Conservation (phyloP, 345 rosid genomes). For the Linum trigynum region DNA sequence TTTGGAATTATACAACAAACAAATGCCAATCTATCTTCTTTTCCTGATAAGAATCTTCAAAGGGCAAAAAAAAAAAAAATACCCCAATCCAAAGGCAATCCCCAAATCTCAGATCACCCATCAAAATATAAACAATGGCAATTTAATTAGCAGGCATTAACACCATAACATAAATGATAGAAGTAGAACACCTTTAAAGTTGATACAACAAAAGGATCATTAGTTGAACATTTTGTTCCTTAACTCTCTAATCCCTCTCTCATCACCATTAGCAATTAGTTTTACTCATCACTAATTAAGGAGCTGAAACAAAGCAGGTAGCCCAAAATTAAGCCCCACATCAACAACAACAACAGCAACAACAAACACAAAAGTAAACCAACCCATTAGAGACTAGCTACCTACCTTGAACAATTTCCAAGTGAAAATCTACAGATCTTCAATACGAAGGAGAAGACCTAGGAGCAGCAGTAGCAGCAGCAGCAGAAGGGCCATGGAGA, state of each 20-base stretch:
- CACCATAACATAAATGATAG: no score
- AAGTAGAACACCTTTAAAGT: no score
- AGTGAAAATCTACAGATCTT: neutral
- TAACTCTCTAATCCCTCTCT: conserved; percentile 10
- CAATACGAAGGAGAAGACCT: neutral
- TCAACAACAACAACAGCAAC: neutral
- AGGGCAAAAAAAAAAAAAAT: no score
- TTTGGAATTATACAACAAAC: no score
- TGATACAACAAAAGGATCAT: no score
- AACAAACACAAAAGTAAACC: neutral
- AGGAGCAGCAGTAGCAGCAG: neutral
- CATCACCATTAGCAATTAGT: conserved; percentile 11
- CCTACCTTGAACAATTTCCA: neutral
- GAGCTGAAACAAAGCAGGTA: neutral
- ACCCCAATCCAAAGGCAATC: no score
- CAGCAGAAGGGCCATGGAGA: conserved; percentile 8
- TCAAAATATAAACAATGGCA: no score
- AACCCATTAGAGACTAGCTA: neutral
- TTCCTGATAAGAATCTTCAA: no score
- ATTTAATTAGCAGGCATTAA: no score
- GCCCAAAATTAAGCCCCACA: neutral
- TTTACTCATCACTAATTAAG: conserved; percentile 3
- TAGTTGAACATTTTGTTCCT: neutral
- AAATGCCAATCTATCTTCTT: no score
- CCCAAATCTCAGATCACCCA: no score